phyloP scores from a whole-genome alignment of 768 basidiomycete species.

The Mycena kentingensis region DNA sequence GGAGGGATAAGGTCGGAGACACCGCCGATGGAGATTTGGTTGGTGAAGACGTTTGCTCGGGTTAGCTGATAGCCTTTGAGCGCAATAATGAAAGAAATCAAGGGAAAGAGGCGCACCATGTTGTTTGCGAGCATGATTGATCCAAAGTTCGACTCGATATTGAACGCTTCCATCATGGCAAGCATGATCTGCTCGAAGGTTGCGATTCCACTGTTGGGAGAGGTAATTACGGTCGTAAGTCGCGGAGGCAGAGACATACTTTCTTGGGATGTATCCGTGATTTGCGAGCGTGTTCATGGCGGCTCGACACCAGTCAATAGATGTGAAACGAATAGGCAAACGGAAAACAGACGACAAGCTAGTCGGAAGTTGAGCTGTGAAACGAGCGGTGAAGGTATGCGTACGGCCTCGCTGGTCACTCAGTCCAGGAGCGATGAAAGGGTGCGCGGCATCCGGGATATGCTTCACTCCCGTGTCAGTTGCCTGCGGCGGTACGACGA shows the following conservation, averaged over 20 bases:
- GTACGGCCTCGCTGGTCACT: slow-evolving; percentile 14
- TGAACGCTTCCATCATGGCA: slow-evolving; percentile 19
- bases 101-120: slow-evolving; percentile 4
- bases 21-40: slow-evolving; percentile 17
- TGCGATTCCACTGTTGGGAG: slow-evolving; percentile 14
- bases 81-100: not conserved
- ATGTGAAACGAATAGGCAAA: slow-evolving; percentile 2
- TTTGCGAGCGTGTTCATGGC: slow-evolving; percentile 14
- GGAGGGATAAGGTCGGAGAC: slow-evolving; percentile 15
- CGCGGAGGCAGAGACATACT: slow-evolving; percentile 12
- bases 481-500: slow-evolving; percentile 8
- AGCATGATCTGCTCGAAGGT: slow-evolving; percentile 16
- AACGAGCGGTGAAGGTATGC: not conserved
- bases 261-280: slow-evolving; percentile 15
- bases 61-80: slow-evolving; percentile 10
- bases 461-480: slow-evolving; percentile 10
- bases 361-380: not conserved
- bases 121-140: slow-evolving; percentile 13
- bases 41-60: slow-evolving; percentile 15
- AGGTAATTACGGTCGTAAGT: too few species aligned
- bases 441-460: slow-evolving; percentile 16
- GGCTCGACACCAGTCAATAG: slow-evolving; percentile 6
- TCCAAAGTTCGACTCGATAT: slow-evolving; percentile 12
- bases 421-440: slow-evolving; percentile 18
- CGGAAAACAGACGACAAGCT: slow-evolving; percentile 5